Base-by-base conservation (phyloP, 805 yeast species). In the Saccharomycopsis synnaedendra region DNA sequence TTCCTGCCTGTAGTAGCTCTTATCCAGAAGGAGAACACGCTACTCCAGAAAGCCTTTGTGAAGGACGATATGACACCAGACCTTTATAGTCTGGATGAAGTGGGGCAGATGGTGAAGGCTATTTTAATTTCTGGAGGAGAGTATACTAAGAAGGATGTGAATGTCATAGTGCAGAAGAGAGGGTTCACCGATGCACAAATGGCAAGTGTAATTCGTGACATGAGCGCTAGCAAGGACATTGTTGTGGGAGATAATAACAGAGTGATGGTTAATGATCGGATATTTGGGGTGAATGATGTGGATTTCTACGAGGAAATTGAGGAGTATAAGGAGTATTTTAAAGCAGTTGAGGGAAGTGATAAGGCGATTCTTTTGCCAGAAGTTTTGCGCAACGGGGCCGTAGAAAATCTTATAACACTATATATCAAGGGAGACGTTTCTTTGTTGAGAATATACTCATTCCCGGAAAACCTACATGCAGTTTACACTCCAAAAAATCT, bases 1-100 rank as follows among this genome's bases (percentile, higher is more conserved):
- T 65, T 69, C 44, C 28, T 36, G 4, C 78, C 71, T 40, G 75
- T 72, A 44, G 69, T 74, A 32, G 81, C 95, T 1, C 78, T 85
- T 82, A 66, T 82, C 46, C 87, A 82, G 56, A 75, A 83, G 46
- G 89, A 85, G 55, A 73, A 73, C 31, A 5, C 32, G 5, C 33
- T 48, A 5, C 36, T 45, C 28, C 40, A 28, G 19, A 30, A 10
- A 5, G 39, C 51, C 8, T 50, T 50, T 31, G 34, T 43, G 5
- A 19, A 19, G 19, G 19, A 19, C 19, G 19, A 19, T 19, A 19
- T 19, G 19, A 19, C 19, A 19, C 19, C 19, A 19, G 19, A 19
- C 19, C 7, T 36, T 28, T 32, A 31, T 9, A 41, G n/a, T 5
- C 6, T 6, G 10, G 3, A 10, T 8, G 30, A 19, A 8, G 5